Evolutionary conservation across 2,329 filamentous ascomycete genomes (phyloP), one percentile per base, ranked within the genome.

Genomic region (Penicillium sp.): DNA sequence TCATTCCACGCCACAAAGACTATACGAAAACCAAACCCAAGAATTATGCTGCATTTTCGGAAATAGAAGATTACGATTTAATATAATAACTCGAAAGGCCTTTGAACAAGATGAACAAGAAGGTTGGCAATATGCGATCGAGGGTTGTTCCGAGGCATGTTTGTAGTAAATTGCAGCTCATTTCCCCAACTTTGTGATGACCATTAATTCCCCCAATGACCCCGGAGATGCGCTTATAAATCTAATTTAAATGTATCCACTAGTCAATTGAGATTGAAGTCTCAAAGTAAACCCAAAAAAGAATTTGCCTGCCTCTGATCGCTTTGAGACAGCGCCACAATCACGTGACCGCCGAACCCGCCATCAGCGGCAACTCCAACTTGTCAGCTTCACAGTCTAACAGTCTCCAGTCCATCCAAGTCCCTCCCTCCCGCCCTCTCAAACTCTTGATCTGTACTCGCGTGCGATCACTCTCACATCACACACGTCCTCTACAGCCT

Each of bases 281-380:
- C 45, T 46, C 16, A 26, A 47, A 46, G 21, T 37, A 19, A 44
- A 43, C 13, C 37, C 14, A 39, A 19, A n/a, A 52, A 31, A 52
- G 27, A 29, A 29, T 29, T 19, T 55, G 44, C 46, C 37, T 35
- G 37, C 44, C 54, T 54, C 45, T 39, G 24, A 24, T 39, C 31
- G 52, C 48, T 52, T 60, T 62, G 59, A 60, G 56, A 57, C 61
- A 54, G 54, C 61, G 63, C 63, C 63, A 64, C 58, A 49, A 19
- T 61, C 65, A 67, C 65, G 65, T 67, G 65, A 65, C 55, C 44
- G 0, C 39, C 52, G 35, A 60, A 58, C 53, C 56, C 62, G 61
- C 59, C 61, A 59, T 61, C 60, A 63, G 61, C 57, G 61, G 63
- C 61, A 62, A 62, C 42, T 57, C 49, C 60, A 55, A 56, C 58